phyloP scores from a whole-genome alignment of 2,329 filamentous ascomycete genomes.

The Boeremia exigua region DNA sequence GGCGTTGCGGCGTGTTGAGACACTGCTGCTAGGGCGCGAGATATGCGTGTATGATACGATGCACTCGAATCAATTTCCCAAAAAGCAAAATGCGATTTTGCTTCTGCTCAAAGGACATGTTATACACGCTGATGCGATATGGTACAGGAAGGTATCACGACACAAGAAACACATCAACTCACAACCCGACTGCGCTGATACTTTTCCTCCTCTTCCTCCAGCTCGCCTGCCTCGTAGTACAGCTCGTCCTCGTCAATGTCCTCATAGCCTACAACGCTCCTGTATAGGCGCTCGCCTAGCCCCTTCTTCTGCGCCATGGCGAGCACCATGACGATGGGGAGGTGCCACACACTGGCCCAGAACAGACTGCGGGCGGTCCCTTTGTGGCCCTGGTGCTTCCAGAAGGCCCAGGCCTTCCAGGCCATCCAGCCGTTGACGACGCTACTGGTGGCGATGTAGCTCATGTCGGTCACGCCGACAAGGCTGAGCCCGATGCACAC shows the following conservation, averaged over 20 bases:
- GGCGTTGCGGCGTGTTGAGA: too few relatives aligned
- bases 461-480: slow-evolving; percentile 81
- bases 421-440: slow-evolving; percentile 87
- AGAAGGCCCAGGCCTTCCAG: slow-evolving; percentile 81
- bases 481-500: slow-evolving; percentile 82
- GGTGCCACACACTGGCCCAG: slow-evolving; percentile 97
- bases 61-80: too few relatives aligned
- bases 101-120: too few relatives aligned
- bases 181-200: background rate
- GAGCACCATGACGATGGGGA: slow-evolving; percentile 87
- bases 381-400: slow-evolving; percentile 75
- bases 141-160: background rate
- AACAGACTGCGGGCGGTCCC: slow-evolving; percentile 86
- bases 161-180: background rate
- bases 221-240: slow-evolving; percentile 42
- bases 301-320: slow-evolving; percentile 94
- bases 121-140: slow-evolving; percentile 1
- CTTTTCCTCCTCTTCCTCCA: slow-evolving; percentile 28
- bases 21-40: too few relatives aligned
- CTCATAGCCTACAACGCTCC: slow-evolving; percentile 40
- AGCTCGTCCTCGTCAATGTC: slow-evolving; percentile 42
- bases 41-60: too few relatives aligned
- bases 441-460: slow-evolving; percentile 79
- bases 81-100: too few relatives aligned
- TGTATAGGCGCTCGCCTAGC: slow-evolving; percentile 41